These are phyloP conservation scores for Mucor sp. DNA, from an alignment of 371 early-diverging fungal genomes.

Conservation along the genomic window DNA sequence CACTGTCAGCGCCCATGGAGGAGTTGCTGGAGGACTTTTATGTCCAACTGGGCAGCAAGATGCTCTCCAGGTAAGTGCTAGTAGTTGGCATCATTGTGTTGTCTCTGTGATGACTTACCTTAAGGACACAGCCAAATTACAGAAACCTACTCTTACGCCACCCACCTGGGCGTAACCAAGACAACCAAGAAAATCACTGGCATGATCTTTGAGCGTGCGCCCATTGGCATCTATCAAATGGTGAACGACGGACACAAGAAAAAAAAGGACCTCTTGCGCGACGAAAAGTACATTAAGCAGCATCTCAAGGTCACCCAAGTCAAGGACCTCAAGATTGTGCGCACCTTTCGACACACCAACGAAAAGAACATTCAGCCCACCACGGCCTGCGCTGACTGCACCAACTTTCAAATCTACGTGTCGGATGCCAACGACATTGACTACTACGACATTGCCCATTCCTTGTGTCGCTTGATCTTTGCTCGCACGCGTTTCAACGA, in stretches of 20 bases:
- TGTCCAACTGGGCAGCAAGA: constrained; percentile 67
- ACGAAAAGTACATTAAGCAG: constrained; percentile 54
- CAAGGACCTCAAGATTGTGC: constrained; percentile 58
- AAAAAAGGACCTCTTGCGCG: constrained; percentile 49
- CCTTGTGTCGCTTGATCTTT: constrained; percentile 62
- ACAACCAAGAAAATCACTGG: constrained; percentile 61
- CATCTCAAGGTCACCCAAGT: constrained; percentile 58
- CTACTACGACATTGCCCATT: constrained; percentile 80
- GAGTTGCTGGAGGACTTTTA: constrained; percentile 69
- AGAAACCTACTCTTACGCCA: constrained; percentile 53
- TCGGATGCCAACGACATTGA: constrained; percentile 66
- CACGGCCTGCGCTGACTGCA: constrained; percentile 65
- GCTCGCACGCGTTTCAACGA: constrained; percentile 67
- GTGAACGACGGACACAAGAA: constrained; percentile 70
- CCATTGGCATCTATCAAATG: constrained; percentile 61
- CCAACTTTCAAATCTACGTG: constrained; percentile 64
- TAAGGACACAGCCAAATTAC: constrained; percentile 37
- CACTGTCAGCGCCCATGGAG: constrained; percentile 72
- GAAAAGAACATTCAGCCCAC: constrained; percentile 63
- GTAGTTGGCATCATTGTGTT: background rate
- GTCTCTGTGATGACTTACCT: background rate
- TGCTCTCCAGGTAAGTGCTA: constrained; percentile 64
- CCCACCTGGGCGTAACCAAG: constrained; percentile 48
- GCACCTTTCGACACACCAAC: constrained; percentile 64
- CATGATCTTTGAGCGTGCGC: constrained; percentile 77